Evolutionary conservation across 176 grass and related monocot genomes (phyloP), one percentile per base, ranked within the genome.

Genomic region (Musa acuminata): DNA sequence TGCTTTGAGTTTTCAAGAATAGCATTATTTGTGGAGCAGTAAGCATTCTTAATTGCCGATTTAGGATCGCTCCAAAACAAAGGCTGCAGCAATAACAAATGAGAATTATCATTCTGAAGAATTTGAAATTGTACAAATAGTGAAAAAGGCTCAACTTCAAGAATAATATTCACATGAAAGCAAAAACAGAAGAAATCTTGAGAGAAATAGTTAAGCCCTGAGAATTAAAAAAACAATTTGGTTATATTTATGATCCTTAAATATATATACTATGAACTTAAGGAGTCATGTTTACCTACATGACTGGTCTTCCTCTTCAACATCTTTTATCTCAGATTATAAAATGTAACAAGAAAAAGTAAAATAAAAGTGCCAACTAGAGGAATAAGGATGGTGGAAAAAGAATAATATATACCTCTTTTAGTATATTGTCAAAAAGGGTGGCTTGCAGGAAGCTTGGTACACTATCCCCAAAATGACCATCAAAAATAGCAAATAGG

Each of bases 401-500:
- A 43, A 43, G 35, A 43, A 43, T 43, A 43, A 5, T 43, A 60
- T 66, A 52, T 85, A 89, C 95, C 86, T 99, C 88, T 73, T 69
- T 86, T 9, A 98, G 72, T 85, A 98, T 93, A 79, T 98, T 98
- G 68, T 79, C 79, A 59, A 98, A 93, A 77, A 98, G 95, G 83
- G 94, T 94, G 71, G 80, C 58, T 87, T 91, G 89, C 69, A 99
- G 76, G 82, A 91, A 99, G 79, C 76, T 94, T 2, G 95, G 91
- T 19, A 99, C 95, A 69, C 87, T 77, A 75, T 94, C 83, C 75
- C 95, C 95, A 81, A 99, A 83, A 86, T 99, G 95, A 13, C 95
- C 95, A 74, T 99, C 95, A 49, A 94, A 99, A 79, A 99, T 99
- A 76, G 91, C 95, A 58, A 94, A 99, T 67, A 99, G 84, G 12